Conservation (phyloP, 1,139 yeast species). For the Lizanozyma gosingica region DNA sequence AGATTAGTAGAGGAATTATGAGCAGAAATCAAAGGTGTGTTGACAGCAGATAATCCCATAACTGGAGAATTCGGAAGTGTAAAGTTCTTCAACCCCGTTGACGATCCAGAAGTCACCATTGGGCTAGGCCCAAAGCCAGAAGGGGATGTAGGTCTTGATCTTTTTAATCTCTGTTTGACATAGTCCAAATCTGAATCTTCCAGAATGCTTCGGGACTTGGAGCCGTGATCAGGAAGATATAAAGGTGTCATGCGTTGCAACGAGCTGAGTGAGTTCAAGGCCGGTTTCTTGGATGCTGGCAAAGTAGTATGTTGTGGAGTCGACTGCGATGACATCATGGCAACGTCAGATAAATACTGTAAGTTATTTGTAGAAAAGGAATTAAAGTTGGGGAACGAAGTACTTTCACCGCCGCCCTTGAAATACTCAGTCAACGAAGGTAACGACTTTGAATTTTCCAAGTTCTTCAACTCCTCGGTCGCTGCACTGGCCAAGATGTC, state of each 20-base stretch:
- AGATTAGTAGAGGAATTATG: constrained; percentile 35
- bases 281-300: constrained; percentile 8
- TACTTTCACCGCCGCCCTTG: not conserved
- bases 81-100: constrained; percentile 12
- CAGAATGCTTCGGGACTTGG: constrained; percentile 14
- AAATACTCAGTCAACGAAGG: constrained; percentile 62
- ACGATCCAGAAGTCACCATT: not conserved
- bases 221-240: constrained; percentile 6
- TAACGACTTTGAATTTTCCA: constrained; percentile 49
- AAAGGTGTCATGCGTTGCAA: constrained; percentile 28
- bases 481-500: constrained; percentile 78
- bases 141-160: constrained; percentile 34
- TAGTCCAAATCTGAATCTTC: constrained; percentile 36
- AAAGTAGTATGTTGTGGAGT: not conserved
- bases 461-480: constrained; percentile 56
- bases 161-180: constrained; percentile 32
- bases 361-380: constrained; percentile 12
- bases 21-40: constrained; percentile 38
- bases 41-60: constrained; percentile 30
- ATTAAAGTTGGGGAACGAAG: not conserved
- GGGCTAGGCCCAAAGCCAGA: constrained; percentile 12
- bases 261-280: constrained; percentile 21
- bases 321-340: constrained; percentile 8
- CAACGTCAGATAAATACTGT: constrained; percentile 22
- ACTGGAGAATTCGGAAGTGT: constrained; percentile 37